These are phyloP conservation scores for Piper longum DNA, from an alignment of 164 flowering plant species.

Conservation along the genomic window DNA sequence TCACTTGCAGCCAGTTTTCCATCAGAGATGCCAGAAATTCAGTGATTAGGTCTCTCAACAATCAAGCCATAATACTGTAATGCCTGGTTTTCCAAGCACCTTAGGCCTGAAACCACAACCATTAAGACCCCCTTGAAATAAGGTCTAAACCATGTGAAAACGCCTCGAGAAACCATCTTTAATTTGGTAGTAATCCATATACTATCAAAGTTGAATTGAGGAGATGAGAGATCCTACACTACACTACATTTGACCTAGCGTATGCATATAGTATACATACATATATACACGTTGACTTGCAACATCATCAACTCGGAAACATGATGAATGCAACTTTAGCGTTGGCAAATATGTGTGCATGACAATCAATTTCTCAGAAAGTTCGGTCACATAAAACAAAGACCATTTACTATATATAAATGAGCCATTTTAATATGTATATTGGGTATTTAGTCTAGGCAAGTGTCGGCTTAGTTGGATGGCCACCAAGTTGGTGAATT, in stretches of 20 bases:
- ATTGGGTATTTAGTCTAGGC: too few relatives aligned
- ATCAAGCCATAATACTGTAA: background rate
- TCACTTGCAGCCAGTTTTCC: too few relatives aligned
- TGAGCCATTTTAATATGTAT: too few relatives aligned
- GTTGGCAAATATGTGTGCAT: too few relatives aligned
- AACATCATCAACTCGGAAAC: too few relatives aligned
- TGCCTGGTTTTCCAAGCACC: background rate
- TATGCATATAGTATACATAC: background rate
- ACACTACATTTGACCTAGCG: background rate
- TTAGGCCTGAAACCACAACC: background rate
- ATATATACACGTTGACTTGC: too few relatives aligned
- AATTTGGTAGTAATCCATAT: slow-evolving; percentile 2
- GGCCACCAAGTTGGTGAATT: too few relatives aligned
- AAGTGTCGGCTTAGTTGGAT: too few relatives aligned
- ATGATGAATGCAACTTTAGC: too few relatives aligned
- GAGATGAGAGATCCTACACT: background rate
- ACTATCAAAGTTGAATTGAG: background rate
- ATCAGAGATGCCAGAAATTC: too few relatives aligned
- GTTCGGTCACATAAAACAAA: slow-evolving; percentile 6
- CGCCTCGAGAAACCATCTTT: slow-evolving; percentile 9
- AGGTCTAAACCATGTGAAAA: slow-evolving; percentile 8
- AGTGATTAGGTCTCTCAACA: too few relatives aligned
- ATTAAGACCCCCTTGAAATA: background rate
- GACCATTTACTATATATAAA: background rate
- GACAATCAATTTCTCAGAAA: background rate